Evolutionary conservation across 257 asterid genomes (phyloP).

Genomic region (Solanum arcanum): DNA sequence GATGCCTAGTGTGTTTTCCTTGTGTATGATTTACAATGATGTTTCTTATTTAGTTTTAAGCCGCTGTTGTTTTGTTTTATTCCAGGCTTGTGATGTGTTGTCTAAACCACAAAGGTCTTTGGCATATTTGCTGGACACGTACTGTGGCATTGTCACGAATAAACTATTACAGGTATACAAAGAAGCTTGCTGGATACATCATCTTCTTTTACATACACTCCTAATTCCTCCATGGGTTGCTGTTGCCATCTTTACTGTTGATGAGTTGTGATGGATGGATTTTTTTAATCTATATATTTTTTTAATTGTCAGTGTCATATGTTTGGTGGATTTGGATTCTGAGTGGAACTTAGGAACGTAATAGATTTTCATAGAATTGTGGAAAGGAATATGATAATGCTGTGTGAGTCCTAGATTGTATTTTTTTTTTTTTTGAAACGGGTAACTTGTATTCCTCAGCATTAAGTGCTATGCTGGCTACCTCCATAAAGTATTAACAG

Average conservation of each 20-base stretch:
- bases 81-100: slow-evolving; percentile 82
- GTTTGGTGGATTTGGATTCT: background rate
- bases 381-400: background rate
- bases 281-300: background rate
- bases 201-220: background rate
- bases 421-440: too few species aligned
- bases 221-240: background rate
- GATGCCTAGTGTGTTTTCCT: background rate
- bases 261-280: background rate
- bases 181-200: background rate
- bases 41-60: background rate
- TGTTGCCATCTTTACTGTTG: background rate
- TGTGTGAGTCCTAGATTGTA: background rate
- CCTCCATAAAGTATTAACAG: too few species aligned
- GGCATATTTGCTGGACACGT: slow-evolving; percentile 81
- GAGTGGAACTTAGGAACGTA: background rate
- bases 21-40: background rate
- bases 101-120: slow-evolving; percentile 88
- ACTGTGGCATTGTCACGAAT: slow-evolving; percentile 60
- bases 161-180: slow-evolving; percentile 66
- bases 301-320: background rate
- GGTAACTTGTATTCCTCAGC: too few species aligned
- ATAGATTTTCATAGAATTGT: background rate
- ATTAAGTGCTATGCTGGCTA: too few species aligned
- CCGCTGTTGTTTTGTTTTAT: slow-evolving; percentile 6